Evolutionary conservation across 2,329 filamentous ascomycete genomes (phyloP).

Genomic region (Colletotrichum musae): DNA sequence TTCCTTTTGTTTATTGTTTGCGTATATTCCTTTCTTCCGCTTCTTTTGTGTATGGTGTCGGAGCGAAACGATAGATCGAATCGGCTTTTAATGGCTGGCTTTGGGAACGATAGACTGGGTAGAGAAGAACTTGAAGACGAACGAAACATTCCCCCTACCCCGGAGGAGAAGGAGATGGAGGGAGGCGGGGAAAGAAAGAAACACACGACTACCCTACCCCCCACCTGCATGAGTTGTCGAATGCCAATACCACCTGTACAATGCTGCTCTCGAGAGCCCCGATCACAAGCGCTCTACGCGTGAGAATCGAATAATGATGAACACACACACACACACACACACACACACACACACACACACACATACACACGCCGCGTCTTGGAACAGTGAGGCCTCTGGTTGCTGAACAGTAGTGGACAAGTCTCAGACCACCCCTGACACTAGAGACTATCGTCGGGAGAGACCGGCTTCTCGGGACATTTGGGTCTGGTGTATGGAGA

Average conservation of each 20-base stretch:
- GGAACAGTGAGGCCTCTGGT: neutral
- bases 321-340: neutral
- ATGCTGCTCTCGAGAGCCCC: slow-evolving; percentile 27
- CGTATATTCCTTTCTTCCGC: slow-evolving; percentile 17
- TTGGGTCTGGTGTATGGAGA: neutral
- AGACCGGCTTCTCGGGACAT: neutral
- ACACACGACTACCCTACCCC: slow-evolving; percentile 32
- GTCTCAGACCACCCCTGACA: neutral
- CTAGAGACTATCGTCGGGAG: neutral
- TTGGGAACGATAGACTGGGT: slow-evolving; percentile 37
- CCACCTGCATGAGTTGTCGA: slow-evolving; percentile 32
- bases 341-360: neutral
- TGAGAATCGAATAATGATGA: slow-evolving; percentile 34
- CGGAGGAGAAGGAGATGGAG: too few species aligned
- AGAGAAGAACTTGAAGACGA: slow-evolving; percentile 27
- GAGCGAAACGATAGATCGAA: slow-evolving; percentile 41
- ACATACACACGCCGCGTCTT: neutral
- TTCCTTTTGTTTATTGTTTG: slow-evolving; percentile 27
- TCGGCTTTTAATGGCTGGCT: slow-evolving; percentile 39
- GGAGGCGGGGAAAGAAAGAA: neutral
- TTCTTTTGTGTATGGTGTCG: slow-evolving; percentile 35
- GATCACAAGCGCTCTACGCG: slow-evolving; percentile 21
- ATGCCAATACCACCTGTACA: slow-evolving; percentile 40
- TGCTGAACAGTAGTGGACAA: neutral
- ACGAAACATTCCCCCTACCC: slow-evolving; percentile 8